phyloP scores from a whole-genome alignment of 257 asterid species.

The Gentiana macrophylla region DNA sequence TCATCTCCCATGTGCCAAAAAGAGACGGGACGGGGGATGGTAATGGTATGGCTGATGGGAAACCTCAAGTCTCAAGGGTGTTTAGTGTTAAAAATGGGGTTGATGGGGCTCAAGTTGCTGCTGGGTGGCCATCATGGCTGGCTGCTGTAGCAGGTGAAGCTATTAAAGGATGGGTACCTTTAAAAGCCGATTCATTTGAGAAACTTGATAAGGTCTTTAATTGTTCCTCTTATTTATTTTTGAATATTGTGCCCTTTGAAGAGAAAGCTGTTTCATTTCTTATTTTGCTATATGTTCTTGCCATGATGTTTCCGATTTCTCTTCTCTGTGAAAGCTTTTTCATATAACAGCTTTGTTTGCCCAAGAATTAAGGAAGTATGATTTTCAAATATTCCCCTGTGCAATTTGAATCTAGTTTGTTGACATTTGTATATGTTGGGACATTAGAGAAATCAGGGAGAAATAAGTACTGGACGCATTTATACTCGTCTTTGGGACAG shows the following conservation, averaged over 20 bases:
- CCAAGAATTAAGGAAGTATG: too few species aligned
- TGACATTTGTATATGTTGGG: too few species aligned
- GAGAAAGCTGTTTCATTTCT: neutral
- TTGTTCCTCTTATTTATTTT: neutral
- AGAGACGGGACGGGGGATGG: slow-evolving; percentile 16
- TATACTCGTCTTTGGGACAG: too few species aligned
- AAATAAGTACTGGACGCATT: too few species aligned
- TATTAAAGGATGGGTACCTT: slow-evolving; percentile 86
- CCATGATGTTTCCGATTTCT: neutral
- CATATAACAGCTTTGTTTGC: too few species aligned
- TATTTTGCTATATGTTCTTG: neutral
- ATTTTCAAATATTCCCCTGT: too few species aligned
- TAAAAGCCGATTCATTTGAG: slow-evolving; percentile 83
- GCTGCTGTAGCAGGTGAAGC: slow-evolving; percentile 90
- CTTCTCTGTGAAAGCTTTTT: too few species aligned
- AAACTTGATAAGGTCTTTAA: slow-evolving; percentile 72
- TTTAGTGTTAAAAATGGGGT: slow-evolving; percentile 54
- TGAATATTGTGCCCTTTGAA: neutral
- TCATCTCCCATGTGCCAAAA: slow-evolving; percentile 18
- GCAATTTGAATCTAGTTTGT: too few species aligned
- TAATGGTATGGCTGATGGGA: slow-evolving; percentile 15
- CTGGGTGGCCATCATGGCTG: slow-evolving; percentile 93
- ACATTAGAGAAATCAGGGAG: too few species aligned
- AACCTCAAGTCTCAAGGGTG: slow-evolving; percentile 49
- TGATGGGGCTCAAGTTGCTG: slow-evolving; percentile 70